Conservation (phyloP, 768 basidiomycete genomes). For the Strobilomyces dryophilus region DNA sequence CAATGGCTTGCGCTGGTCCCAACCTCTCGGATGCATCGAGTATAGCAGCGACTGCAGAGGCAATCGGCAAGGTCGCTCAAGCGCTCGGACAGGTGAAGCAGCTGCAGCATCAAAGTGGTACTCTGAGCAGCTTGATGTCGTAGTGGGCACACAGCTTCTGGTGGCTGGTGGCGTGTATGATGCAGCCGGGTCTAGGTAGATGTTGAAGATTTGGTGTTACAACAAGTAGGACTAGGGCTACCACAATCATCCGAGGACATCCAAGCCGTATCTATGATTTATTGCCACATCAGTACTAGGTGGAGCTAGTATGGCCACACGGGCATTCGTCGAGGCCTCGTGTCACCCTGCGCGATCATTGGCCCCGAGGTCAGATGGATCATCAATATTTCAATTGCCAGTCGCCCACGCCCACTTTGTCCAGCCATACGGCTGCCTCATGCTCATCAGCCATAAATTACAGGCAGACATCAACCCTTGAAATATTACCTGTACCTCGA, state of each 20-base stretch:
- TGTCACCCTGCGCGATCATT: slow-evolving; percentile 2
- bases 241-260: neutral
- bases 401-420: slow-evolving; percentile 24
- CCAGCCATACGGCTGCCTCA: slow-evolving; percentile 30
- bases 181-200: neutral
- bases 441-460: slow-evolving; percentile 28
- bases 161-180: slow-evolving; percentile 14
- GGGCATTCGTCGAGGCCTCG: neutral
- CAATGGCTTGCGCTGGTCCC: slow-evolving; percentile 37
- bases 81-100: slow-evolving; percentile 59
- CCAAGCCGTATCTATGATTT: neutral
- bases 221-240: neutral
- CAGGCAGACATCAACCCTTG: slow-evolving; percentile 11
- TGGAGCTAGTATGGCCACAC: neutral
- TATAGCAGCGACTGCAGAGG: slow-evolving; percentile 61
- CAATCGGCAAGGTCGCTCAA: slow-evolving; percentile 59
- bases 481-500: slow-evolving; percentile 19
- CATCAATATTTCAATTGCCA: neutral
- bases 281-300: neutral
- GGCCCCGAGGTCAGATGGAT: neutral
- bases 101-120: slow-evolving; percentile 40
- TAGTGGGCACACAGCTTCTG: slow-evolving; percentile 4
- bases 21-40: slow-evolving; percentile 41
- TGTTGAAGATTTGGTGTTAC: neutral
- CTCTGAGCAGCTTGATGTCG: slow-evolving; percentile 10